Evolutionary conservation across 1,284 basidiomycete genomes (phyloP).

Genomic region (Ganoderma sinense): DNA sequence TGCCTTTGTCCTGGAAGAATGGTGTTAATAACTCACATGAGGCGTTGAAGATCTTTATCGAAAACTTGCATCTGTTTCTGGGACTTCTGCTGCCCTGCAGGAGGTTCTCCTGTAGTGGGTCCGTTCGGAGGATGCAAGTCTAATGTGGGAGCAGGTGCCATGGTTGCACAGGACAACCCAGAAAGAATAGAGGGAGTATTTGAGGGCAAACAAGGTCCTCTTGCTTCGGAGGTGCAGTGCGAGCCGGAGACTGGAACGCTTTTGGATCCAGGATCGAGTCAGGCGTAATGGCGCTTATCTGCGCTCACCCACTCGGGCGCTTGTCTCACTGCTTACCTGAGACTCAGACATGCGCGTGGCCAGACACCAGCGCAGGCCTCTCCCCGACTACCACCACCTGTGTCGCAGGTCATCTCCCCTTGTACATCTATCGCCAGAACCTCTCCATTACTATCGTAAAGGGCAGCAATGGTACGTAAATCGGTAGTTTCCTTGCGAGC

Average conservation of each 20-base stretch:
- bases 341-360: not conserved
- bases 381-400: constrained; percentile 11
- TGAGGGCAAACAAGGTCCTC: constrained; percentile 12
- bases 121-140: constrained; percentile 39
- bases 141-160: constrained; percentile 37
- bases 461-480: constrained; percentile 28
- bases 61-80: constrained; percentile 54
- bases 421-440: not conserved
- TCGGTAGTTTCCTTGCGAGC: too few relatives aligned
- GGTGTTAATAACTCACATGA: constrained; percentile 44
- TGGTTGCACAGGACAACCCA: constrained; percentile 14
- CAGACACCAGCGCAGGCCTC: not conserved
- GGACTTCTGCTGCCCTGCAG: constrained; percentile 44
- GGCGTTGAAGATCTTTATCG: constrained; percentile 19
- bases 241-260: constrained; percentile 23
- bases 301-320: not conserved
- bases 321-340: not conserved
- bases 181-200: constrained; percentile 17
- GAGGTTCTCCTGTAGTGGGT: constrained; percentile 29
- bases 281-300: constrained; percentile 12
- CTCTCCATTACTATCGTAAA: constrained; percentile 2
- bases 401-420: not conserved
- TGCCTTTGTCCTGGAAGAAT: constrained; percentile 64
- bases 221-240: constrained; percentile 6
- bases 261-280: constrained; percentile 38